Percentiles rank a stretch among this genome's conserved stretches.
These are phyloP conservation scores for Plasmodium vinckei DNA, from an alignment of 169 alveolate genomes.

Conservation along the genomic window DNA sequence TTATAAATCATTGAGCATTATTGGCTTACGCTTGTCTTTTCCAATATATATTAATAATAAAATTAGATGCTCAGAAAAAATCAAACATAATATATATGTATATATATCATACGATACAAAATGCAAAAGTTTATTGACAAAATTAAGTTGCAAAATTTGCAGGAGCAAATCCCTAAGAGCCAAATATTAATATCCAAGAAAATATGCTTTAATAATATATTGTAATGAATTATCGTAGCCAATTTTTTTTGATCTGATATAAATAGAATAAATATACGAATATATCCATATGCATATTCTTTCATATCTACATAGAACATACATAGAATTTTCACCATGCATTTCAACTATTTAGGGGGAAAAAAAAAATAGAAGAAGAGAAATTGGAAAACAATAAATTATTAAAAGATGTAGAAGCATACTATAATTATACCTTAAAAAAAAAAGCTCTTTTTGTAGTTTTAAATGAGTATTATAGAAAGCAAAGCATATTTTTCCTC, in stretches of 20 bases:
- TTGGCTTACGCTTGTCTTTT: too few species aligned
- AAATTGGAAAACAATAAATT: slow-evolving; percentile 41
- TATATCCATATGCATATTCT: neutral
- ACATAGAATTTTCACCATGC: neutral
- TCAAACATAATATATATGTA: neutral
- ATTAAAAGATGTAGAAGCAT: slow-evolving; percentile 46
- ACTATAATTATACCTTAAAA: slow-evolving; percentile 32
- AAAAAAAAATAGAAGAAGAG: slow-evolving; percentile 52
- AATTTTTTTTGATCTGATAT: neutral
- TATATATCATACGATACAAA: neutral
- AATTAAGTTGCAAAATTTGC: slow-evolving; percentile 60
- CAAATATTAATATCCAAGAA: slow-evolving; percentile 35
- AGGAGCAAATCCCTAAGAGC: slow-evolving; percentile 22
- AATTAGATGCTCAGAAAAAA: too few species aligned
- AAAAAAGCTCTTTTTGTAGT: slow-evolving; percentile 38
- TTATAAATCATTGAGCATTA: neutral
- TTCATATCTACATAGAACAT: neutral
- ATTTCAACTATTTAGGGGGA: slow-evolving; percentile 24
- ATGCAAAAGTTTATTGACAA: slow-evolving; percentile 74
- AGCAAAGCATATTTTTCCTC: slow-evolving; percentile 41
- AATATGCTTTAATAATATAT: slow-evolving; percentile 48
- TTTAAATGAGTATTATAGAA: slow-evolving; percentile 46
- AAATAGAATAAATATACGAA: slow-evolving; percentile 7
- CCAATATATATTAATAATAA: too few species aligned
- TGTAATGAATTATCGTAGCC: slow-evolving; percentile 19